A percentile compares a stretch with the other conserved stretches of the same genome.
phyloP scores from a whole-genome alignment of 2,329 filamentous ascomycete genomes.

The Paecilomyces dactylethromorphus region DNA sequence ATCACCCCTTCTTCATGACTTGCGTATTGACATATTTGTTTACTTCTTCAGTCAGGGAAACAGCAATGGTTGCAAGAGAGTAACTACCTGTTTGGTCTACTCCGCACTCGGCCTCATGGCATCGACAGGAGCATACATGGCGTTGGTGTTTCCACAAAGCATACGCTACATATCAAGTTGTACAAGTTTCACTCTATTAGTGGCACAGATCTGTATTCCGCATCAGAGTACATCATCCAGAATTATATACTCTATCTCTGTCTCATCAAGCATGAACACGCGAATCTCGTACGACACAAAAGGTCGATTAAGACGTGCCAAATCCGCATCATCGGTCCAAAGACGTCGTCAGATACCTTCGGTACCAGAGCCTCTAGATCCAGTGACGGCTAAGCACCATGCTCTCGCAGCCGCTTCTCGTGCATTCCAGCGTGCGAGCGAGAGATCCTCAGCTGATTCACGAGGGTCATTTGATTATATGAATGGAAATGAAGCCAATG shows the following conservation, averaged over 20 bases:
- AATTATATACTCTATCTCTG: background rate
- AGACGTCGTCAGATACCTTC: slow-evolving; percentile 16
- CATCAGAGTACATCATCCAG: slow-evolving; percentile 5
- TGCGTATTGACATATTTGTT: background rate
- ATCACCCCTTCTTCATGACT: background rate
- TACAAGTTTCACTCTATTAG: background rate
- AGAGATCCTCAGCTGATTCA: slow-evolving; percentile 19
- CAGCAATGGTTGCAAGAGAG: background rate
- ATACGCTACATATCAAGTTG: background rate
- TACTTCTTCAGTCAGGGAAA: background rate
- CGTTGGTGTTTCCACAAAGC: background rate
- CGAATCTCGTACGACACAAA: slow-evolving; percentile 21
- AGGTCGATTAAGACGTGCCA: slow-evolving; percentile 28
- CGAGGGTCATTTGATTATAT: slow-evolving; percentile 21
- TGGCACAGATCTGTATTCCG: slow-evolving; percentile 5
- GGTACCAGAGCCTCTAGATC: slow-evolving; percentile 19
- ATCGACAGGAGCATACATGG: too few species aligned
- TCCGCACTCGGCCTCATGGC: background rate
- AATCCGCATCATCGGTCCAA: slow-evolving; percentile 33
- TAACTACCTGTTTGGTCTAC: background rate
- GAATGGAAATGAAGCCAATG: slow-evolving; percentile 16
- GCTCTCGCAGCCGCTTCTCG: slow-evolving; percentile 36
- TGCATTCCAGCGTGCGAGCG: slow-evolving; percentile 34
- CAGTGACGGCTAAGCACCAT: slow-evolving; percentile 24
- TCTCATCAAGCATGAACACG: slow-evolving; percentile 15